These are phyloP conservation scores for Torulaspora delbrueckii DNA, from an alignment of 805 yeast genomes.

Conservation along the genomic window DNA sequence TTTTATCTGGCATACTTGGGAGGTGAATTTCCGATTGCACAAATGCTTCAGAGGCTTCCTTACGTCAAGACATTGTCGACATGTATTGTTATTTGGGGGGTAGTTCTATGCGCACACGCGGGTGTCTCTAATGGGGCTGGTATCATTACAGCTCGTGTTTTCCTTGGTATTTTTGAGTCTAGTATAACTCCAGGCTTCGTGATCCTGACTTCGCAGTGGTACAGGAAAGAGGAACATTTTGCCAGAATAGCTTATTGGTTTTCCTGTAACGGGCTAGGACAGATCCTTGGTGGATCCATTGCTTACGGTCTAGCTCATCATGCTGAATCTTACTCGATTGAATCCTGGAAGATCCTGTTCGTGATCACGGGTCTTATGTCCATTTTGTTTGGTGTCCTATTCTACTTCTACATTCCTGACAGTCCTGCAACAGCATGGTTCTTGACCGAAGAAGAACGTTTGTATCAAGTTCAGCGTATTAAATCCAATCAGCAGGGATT, in stretches of 20 bases:
- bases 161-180: slow-evolving; percentile 6
- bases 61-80: slow-evolving; percentile 5
- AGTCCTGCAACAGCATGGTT: slow-evolving; percentile 50
- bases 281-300: slow-evolving; percentile 4
- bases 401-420: slow-evolving; percentile 49
- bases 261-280: slow-evolving; percentile 7
- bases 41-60: slow-evolving; percentile 6
- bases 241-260: slow-evolving; percentile 8
- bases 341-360: slow-evolving; percentile 8
- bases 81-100: slow-evolving; percentile 7
- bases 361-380: slow-evolving; percentile 8
- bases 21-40: slow-evolving; percentile 6
- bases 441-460: slow-evolving; percentile 42
- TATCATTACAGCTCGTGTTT: slow-evolving; percentile 7
- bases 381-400: slow-evolving; percentile 7
- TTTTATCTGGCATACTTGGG: slow-evolving; percentile 12
- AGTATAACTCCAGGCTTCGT: slow-evolving; percentile 9
- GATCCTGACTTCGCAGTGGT: slow-evolving; percentile 8
- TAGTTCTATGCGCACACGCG: slow-evolving; percentile 6
- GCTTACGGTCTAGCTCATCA: slow-evolving; percentile 8
- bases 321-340: slow-evolving; percentile 4
- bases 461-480: slow-evolving; percentile 46
- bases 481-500: slow-evolving; percentile 53
- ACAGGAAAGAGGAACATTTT: slow-evolving; percentile 7
- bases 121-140: slow-evolving; percentile 7